Conservation (phyloP, 352 stramenopile genomes). For the Bremia lactucae region DNA sequence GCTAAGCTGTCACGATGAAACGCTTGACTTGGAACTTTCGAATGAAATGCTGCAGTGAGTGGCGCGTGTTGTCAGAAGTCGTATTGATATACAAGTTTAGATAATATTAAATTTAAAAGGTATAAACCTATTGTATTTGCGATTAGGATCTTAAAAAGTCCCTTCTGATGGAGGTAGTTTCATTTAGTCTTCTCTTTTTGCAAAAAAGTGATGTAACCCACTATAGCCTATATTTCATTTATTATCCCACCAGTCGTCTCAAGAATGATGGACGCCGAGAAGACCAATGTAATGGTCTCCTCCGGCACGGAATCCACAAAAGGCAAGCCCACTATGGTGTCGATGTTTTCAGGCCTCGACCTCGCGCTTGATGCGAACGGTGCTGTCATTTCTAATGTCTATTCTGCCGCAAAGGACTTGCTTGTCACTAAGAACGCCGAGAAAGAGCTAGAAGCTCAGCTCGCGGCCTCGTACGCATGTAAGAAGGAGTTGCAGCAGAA, state of each 20-base stretch:
- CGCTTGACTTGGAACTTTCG: slow-evolving; percentile 66
- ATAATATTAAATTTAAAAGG: neutral
- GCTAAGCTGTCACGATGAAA: slow-evolving; percentile 45
- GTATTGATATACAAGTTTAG: neutral
- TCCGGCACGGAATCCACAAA: neutral
- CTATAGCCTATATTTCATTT: too few species aligned
- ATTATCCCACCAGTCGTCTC: too few species aligned
- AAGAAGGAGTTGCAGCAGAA: slow-evolving; percentile 23
- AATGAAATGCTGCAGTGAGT: slow-evolving; percentile 53
- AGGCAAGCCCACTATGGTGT: slow-evolving; percentile 31
- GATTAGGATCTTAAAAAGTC: too few species aligned
- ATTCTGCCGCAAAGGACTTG: slow-evolving; percentile 38
- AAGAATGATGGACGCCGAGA: neutral
- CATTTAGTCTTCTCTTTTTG: too few species aligned
- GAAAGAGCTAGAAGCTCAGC: slow-evolving; percentile 25
- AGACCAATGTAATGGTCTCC: slow-evolving; percentile 1
- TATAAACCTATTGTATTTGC: neutral
- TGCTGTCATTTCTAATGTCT: slow-evolving; percentile 5
- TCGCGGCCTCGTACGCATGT: slow-evolving; percentile 12
- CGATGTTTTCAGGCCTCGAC: slow-evolving; percentile 44
- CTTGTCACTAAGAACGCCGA: slow-evolving; percentile 38
- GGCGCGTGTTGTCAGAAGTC: too few species aligned
- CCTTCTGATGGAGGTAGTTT: too few species aligned
- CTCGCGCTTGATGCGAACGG: slow-evolving; percentile 30
- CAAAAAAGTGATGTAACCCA: too few species aligned